These are phyloP conservation scores for Tanacetum coccineum DNA, from an alignment of 129 eudicot species.

Conservation along the genomic window DNA sequence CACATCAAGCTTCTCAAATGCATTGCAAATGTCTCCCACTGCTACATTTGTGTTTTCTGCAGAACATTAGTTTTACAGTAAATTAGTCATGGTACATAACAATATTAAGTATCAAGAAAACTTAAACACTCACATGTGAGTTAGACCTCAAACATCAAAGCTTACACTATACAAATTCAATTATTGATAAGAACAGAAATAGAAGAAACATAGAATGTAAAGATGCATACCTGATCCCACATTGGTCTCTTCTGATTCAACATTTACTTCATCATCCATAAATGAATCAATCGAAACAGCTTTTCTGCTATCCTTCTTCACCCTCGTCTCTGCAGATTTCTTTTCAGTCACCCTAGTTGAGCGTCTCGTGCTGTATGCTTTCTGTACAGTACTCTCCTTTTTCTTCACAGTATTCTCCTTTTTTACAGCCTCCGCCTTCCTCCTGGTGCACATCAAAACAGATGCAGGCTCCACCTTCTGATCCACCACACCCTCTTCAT, in stretches of 20 bases:
- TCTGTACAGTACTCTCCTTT: constrained; percentile 24
- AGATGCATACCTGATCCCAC: constrained; percentile 20
- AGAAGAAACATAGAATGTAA: not conserved
- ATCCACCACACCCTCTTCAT: not conserved
- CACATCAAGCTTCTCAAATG: constrained; percentile 29
- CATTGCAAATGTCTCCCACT: constrained; percentile 26
- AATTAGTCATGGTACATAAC: not conserved
- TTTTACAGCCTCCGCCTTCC: too few species aligned
- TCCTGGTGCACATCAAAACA: too few species aligned
- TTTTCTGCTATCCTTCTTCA: constrained; percentile 15
- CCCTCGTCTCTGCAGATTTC: constrained; percentile 16
- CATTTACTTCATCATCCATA: constrained; percentile 20
- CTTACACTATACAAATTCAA: too few species aligned
- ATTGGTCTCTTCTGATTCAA: not conserved
- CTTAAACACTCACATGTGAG: not conserved
- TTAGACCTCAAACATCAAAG: not conserved
- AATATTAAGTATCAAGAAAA: not conserved
- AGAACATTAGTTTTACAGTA: not conserved
- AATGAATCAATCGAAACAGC: constrained; percentile 20
- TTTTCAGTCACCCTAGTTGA: constrained; percentile 50
- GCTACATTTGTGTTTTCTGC: constrained; percentile 15
- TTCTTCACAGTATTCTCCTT: not conserved
- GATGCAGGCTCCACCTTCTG: too few species aligned
- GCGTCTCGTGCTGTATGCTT: constrained; percentile 48
- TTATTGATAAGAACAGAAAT: too few species aligned